Conservation (phyloP, 164 flowering plant species). For the Aristolochia californica region DNA sequence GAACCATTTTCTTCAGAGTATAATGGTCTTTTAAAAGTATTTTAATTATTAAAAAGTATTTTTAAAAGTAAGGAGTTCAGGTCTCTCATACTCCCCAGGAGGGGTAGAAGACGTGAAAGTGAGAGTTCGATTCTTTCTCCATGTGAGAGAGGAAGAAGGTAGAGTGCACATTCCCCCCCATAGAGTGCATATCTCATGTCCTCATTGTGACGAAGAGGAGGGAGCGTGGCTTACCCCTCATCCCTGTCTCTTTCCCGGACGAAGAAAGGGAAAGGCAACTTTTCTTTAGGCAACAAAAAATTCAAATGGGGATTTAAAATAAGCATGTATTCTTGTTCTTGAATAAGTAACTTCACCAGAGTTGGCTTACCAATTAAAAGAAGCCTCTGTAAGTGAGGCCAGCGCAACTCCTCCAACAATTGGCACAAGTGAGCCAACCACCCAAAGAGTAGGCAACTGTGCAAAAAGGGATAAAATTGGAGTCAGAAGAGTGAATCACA, state of each 20-base stretch:
- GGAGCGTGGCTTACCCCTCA: neutral
- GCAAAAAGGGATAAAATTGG: neutral
- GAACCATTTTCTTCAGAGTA: neutral
- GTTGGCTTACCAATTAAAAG: conserved; percentile 71
- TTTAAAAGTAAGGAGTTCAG: too few relatives aligned
- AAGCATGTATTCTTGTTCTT: neutral
- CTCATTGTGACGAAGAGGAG: too few relatives aligned
- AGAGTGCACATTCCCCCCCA: too few relatives aligned
- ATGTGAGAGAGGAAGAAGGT: too few relatives aligned
- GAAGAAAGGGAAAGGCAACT: neutral
- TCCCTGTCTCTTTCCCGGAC: neutral
- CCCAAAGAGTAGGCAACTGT: conserved; percentile 79
- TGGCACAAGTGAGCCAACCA: conserved; percentile 70
- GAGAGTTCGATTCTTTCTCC: too few relatives aligned
- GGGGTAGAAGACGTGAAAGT: too few relatives aligned
- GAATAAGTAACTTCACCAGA: neutral
- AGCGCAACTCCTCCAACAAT: conserved; percentile 94
- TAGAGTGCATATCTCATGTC: too few relatives aligned
- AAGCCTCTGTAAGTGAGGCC: conserved; percentile 88
- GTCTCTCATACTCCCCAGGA: too few relatives aligned
- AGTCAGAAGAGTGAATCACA: too few relatives aligned
- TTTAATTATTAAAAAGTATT: neutral
- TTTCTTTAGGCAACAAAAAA: neutral
- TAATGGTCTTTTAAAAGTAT: neutral
- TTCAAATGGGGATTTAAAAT: neutral